A percentile compares a stretch with the other conserved stretches of the same genome.
These are phyloP conservation scores for Lanmaoa pseudosensibilis DNA, from an alignment of 768 basidiomycete genomes.

Conservation along the genomic window DNA sequence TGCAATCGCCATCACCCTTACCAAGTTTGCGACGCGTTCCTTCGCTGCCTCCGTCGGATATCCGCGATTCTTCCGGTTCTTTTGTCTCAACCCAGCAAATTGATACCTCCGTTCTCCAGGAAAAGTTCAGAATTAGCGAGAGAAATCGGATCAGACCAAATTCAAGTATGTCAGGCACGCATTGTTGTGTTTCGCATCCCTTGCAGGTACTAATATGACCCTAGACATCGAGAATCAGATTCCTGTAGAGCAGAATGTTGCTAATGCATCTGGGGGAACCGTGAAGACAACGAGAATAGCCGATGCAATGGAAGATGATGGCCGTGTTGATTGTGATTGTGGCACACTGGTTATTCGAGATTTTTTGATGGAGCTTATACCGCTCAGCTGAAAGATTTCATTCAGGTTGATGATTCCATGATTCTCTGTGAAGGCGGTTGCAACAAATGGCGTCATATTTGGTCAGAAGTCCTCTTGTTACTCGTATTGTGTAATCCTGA, in stretches of 20 bases:
- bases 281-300: slow-evolving; percentile 10
- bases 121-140: slow-evolving; percentile 24
- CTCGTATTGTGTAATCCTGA: background rate
- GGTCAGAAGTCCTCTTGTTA: slow-evolving; percentile 43
- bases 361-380: background rate
- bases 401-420: slow-evolving; percentile 54
- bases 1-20: slow-evolving; percentile 25
- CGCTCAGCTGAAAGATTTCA: background rate
- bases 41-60: slow-evolving; percentile 32
- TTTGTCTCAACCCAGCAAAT: slow-evolving; percentile 29
- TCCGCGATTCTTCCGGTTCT: slow-evolving; percentile 17
- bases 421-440: slow-evolving; percentile 75
- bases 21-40: slow-evolving; percentile 6
- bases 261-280: background rate
- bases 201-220: background rate
- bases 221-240: slow-evolving; percentile 37
- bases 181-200: slow-evolving; percentile 19
- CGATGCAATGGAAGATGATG: slow-evolving; percentile 31
- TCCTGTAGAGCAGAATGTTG: slow-evolving; percentile 11
- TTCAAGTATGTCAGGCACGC: slow-evolving; percentile 47
- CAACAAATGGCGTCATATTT: slow-evolving; percentile 71
- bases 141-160: slow-evolving; percentile 29
- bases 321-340: slow-evolving; percentile 66
- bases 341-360: slow-evolving; percentile 47
- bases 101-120: slow-evolving; percentile 42